Evolutionary conservation across 345 rosid genomes (phyloP).

Genomic region (Citrus glauca): DNA sequence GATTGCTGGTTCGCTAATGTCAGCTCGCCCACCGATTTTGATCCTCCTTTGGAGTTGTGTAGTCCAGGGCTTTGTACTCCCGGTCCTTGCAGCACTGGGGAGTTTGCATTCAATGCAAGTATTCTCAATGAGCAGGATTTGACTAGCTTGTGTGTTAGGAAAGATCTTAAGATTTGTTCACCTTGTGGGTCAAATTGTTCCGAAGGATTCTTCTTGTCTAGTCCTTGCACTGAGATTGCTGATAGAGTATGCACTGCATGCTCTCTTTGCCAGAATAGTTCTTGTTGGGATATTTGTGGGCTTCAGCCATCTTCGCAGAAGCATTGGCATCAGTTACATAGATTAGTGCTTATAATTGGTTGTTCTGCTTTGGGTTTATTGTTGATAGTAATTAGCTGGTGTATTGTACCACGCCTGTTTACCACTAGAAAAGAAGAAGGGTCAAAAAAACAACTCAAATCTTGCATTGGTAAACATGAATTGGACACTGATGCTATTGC

Average conservation of each 20-base stretch:
- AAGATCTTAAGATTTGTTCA: slow-evolving; percentile 64
- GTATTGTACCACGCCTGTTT: slow-evolving; percentile 41
- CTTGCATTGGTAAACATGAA: slow-evolving; percentile 57
- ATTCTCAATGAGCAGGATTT: slow-evolving; percentile 67
- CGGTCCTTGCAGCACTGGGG: slow-evolving; percentile 44
- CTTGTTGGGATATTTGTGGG: slow-evolving; percentile 68
- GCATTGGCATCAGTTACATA: slow-evolving; percentile 43
- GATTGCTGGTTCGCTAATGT: slow-evolving; percentile 76
- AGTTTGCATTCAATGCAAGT: slow-evolving; percentile 87
- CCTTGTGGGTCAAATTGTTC: slow-evolving; percentile 82
- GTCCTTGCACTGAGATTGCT: slow-evolving; percentile 55
- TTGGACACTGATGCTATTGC: slow-evolving; percentile 37
- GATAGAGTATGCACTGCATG: slow-evolving; percentile 81
- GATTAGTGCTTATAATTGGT: slow-evolving; percentile 42
- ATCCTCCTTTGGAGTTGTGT: slow-evolving; percentile 83
- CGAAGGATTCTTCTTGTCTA: slow-evolving; percentile 73
- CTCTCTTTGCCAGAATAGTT: slow-evolving; percentile 91
- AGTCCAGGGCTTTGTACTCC: slow-evolving; percentile 80
- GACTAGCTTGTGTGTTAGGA: slow-evolving; percentile 63
- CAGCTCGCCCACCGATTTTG: slow-evolving; percentile 39
- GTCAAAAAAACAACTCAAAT: slow-evolving; percentile 36
- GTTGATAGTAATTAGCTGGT: slow-evolving; percentile 45
- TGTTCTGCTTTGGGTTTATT: slow-evolving; percentile 40
- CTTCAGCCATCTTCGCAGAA: slow-evolving; percentile 36
- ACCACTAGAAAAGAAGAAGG: slow-evolving; percentile 38